phyloP scores from a whole-genome alignment of 225 moss, liverwort and hornwort species.

The Neckera pumila region DNA sequence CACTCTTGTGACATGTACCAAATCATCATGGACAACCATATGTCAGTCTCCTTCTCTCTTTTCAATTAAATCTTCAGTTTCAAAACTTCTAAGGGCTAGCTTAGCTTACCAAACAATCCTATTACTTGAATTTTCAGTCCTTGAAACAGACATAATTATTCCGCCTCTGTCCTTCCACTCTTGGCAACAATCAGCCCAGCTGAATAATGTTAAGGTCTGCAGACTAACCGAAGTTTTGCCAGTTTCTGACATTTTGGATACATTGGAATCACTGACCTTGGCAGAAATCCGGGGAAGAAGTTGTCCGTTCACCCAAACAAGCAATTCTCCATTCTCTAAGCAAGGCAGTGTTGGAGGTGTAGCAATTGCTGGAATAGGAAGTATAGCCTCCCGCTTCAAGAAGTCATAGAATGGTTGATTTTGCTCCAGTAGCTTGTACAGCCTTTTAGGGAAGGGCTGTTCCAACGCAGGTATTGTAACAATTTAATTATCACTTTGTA shows the following conservation, averaged over 20 bases:
- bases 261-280: slow-evolving; percentile 36
- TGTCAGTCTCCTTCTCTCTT: not conserved
- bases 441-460: slow-evolving; percentile 81
- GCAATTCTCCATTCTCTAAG: slow-evolving; percentile 52
- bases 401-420: slow-evolving; percentile 78
- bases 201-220: not conserved
- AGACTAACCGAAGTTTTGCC: too few species aligned
- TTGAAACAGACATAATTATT: not conserved
- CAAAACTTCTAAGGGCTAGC: not conserved
- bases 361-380: slow-evolving; percentile 25
- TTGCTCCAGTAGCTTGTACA: slow-evolving; percentile 80
- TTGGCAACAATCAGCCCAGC: not conserved
- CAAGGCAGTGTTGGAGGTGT: slow-evolving; percentile 42
- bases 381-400: slow-evolving; percentile 70
- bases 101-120: not conserved
- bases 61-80: not conserved
- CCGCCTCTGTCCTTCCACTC: not conserved
- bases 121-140: not conserved
- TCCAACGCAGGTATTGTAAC: slow-evolving; percentile 4
- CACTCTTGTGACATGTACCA: not conserved
- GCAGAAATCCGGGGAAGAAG: slow-evolving; percentile 59
- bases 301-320: slow-evolving; percentile 64
- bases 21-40: not conserved
- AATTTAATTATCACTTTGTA: not conserved
- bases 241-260: not conserved